Base-by-base conservation (phyloP, 2,329 filamentous ascomycete genomes). In the Helotiales sp. region DNA sequence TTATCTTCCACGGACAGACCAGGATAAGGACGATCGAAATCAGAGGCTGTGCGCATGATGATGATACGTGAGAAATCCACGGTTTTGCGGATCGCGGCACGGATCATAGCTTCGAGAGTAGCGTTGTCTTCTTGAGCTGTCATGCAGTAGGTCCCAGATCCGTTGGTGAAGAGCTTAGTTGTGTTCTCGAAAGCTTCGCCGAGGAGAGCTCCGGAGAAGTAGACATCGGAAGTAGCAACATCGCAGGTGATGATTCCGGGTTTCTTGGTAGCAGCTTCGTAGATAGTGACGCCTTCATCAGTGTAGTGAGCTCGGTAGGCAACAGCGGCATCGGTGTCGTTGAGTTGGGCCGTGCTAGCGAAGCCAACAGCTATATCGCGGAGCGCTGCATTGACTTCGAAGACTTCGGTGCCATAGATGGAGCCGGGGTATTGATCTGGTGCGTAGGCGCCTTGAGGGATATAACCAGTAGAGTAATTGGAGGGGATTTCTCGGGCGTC, bases 81-180 rank as follows among this genome's bases (percentile, higher is more conserved):
- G 4, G 83, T 67, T 2, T 81, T 79, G 61, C 77, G 76, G 22
- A 81, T 72, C 0, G 84, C 81, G 1, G 80, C 80, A 12, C 88
- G 81, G 19, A 89, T 72, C 27, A 91, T 74, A 5, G 82, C 86
- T 65, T 88, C 86, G 1, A 90, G 79, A 0, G 81, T 82, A 0
- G 87, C 88, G 65, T 86, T 89, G 69, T 91, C 88, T 71, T 91
- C 88, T 70, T 90, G 87, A 0, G 87, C 87, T 1, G 81, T 88
- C 72, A 86, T 83, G 74, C 88, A 90, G 73, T 90, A 90, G 5
- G 78, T 71, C 0, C 84, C 86, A 0, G 80, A 83, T 3, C 86
- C 86, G 66, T 90, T 90, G 2, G 88, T 91, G 74, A 85, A 82
- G 0, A 88, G 66, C 0, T 64, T 72, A 3, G 85, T 87, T 19